Conservation (phyloP, 352 stramenopile genomes). For the Pythium dissotocum region DNA sequence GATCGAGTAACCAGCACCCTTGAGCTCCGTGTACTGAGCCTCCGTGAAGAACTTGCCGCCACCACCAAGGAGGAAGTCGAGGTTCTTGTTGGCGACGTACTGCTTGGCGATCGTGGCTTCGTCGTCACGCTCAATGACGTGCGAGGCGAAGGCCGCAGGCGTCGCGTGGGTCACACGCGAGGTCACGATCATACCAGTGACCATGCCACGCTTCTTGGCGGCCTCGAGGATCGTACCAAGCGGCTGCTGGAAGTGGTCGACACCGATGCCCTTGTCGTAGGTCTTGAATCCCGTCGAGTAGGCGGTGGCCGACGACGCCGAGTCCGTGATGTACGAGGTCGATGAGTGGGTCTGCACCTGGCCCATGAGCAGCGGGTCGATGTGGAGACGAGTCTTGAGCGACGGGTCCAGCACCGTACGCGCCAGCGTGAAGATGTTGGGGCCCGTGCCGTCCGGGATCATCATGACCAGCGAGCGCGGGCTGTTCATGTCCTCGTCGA, state of each 20-base stretch:
- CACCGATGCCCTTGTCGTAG: conserved; percentile 56
- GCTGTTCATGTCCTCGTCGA: conserved; percentile 45
- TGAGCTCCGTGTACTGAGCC: conserved; percentile 43
- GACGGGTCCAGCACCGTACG: conserved; percentile 57
- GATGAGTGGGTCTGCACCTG: conserved; percentile 64
- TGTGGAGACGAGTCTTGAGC: conserved; percentile 56
- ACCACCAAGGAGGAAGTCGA: conserved; percentile 63
- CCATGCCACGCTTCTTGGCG: conserved; percentile 60
- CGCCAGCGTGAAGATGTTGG: conserved; percentile 63
- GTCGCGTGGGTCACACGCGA: conserved; percentile 66
- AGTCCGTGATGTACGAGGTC: conserved; percentile 71
- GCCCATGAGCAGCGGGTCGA: conserved; percentile 56
- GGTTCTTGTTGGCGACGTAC: conserved; percentile 68
- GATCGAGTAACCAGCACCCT: conserved; percentile 46
- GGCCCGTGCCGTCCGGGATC: conserved; percentile 66
- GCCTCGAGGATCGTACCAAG: conserved; percentile 65
- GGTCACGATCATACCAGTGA: conserved; percentile 70
- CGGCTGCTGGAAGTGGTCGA: conserved; percentile 57
- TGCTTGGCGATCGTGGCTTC: conserved; percentile 59
- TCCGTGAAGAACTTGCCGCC: conserved; percentile 56
- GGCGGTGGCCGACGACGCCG: conserved; percentile 49
- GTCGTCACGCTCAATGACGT: conserved; percentile 52
- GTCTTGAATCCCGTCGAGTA: conserved; percentile 72
- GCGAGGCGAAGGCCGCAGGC: conserved; percentile 51
- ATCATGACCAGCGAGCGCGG: conserved; percentile 71